Evolutionary conservation across 176 grass and related monocot genomes (phyloP).

Genomic region (Calamus simplicifolius): DNA sequence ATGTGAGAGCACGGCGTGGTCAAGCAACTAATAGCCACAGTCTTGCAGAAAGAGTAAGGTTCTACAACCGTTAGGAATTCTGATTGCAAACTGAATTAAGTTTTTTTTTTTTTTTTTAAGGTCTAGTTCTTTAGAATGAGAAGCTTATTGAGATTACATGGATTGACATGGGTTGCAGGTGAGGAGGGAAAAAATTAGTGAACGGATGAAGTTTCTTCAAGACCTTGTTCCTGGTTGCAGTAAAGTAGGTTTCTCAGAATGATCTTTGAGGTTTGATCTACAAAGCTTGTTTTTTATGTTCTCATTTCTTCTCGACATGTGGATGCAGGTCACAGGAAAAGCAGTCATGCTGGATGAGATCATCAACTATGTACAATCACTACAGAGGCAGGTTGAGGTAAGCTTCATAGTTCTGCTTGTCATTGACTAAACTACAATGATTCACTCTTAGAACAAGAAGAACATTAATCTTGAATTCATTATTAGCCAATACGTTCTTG

Average conservation of each 20-base stretch:
- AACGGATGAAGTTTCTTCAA: constrained; percentile 97
- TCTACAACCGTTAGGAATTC: not conserved
- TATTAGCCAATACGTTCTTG: no score
- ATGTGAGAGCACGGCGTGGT: constrained; percentile 74
- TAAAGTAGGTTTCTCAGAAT: constrained; percentile 43
- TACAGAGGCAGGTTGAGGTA: constrained; percentile 99
- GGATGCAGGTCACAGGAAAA: constrained; percentile 81
- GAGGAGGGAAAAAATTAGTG: constrained; percentile 97
- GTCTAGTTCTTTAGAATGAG: no score
- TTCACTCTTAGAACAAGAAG: no score
- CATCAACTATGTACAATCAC: constrained; percentile 97
- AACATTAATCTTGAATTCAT: no score
- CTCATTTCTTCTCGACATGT: no score
- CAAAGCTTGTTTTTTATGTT: no score
- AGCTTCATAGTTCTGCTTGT: not conserved
- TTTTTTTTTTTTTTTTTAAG: no score
- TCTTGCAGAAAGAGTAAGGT: constrained; percentile 72
- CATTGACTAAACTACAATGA: no score
- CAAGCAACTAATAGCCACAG: constrained; percentile 94
- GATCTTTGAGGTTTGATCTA: not conserved
- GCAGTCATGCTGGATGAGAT: constrained; percentile 99
- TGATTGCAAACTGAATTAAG: not conserved
- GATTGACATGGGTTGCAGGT: constrained; percentile 28
- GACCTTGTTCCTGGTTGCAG: constrained; percentile 95
- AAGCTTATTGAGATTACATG: no score